A percentile compares a stretch with the other conserved stretches of the same genome.
phyloP scores from a whole-genome alignment of 352 stramenopile genomes.

The Aphanomyces astaci region DNA sequence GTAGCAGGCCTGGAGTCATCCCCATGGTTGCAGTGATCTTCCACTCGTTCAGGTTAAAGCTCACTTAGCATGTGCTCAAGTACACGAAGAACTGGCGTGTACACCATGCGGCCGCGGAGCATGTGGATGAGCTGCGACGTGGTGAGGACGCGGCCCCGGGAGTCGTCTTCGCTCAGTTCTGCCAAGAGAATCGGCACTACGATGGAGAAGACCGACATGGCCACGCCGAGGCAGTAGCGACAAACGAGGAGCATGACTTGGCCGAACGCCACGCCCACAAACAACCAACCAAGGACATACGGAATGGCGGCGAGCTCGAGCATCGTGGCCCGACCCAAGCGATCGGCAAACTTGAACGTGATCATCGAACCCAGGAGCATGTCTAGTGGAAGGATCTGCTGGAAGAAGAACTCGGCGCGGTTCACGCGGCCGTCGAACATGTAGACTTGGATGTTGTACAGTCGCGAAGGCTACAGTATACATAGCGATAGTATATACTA shows the following conservation, averaged over 20 bases:
- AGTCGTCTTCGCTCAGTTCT: conserved; percentile 53
- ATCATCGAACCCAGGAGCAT: conserved; percentile 48
- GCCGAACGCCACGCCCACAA: conserved; percentile 54
- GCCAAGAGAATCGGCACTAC: conserved; percentile 61
- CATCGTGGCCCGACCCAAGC: conserved; percentile 54
- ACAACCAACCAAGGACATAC: conserved; percentile 63
- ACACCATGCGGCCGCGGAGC: conserved; percentile 38
- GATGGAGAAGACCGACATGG: conserved; percentile 49
- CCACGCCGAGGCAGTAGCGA: conserved; percentile 49
- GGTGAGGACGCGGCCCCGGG: conserved; percentile 45
- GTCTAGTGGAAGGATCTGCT: conserved; percentile 54
- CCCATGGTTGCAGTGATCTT: conserved; percentile 52
- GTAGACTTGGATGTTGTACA: conserved; percentile 83
- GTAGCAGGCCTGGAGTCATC: conserved; percentile 37
- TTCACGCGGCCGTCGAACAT: conserved; percentile 64
- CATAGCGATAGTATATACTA: conserved; percentile 44
- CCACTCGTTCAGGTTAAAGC: conserved; percentile 79
- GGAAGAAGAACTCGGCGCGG: conserved; percentile 63
- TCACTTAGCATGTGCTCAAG: conserved; percentile 53
- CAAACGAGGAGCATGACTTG: conserved; percentile 58
- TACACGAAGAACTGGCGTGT: conserved; percentile 53
- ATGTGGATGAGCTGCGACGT: conserved; percentile 43
- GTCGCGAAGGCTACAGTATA: conserved; percentile 55
- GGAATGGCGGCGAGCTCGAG: conserved; percentile 66
- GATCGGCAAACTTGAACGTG: conserved; percentile 52